Conservation (phyloP, 2,329 filamentous ascomycete species). For the Grosmannia serpens region DNA sequence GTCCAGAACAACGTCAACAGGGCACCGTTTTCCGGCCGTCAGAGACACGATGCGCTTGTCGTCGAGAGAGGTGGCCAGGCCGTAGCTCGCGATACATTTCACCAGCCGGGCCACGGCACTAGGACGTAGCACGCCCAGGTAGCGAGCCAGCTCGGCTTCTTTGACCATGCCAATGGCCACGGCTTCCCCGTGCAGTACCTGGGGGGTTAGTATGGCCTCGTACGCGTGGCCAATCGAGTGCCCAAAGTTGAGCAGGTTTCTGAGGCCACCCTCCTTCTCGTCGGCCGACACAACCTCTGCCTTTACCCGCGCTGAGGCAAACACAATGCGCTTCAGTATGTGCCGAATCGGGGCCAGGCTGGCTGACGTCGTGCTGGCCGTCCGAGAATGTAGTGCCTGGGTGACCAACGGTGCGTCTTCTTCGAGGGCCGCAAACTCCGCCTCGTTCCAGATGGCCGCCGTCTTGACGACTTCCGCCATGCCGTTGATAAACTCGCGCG, state of each 20-base stretch:
- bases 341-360: conserved; percentile 60
- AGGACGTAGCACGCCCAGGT: conserved; percentile 73
- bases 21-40: conserved; percentile 77
- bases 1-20: conserved; percentile 70
- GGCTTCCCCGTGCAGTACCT: conserved; percentile 89
- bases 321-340: conserved; percentile 66
- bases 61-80: conserved; percentile 70
- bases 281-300: conserved; percentile 89
- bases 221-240: conserved; percentile 97
- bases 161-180: conserved; percentile 98
- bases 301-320: conserved; percentile 87
- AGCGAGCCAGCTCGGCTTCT: conserved; percentile 85
- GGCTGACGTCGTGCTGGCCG: conserved; percentile 25
- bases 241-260: conserved; percentile 93
- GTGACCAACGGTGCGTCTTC: conserved; percentile 69
- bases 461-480: conserved; percentile 99
- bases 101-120: conserved; percentile 79
- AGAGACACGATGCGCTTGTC: conserved; percentile 74
- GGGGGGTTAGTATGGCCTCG: conserved; percentile 88
- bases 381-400: conserved; percentile 51
- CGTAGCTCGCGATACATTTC: conserved; percentile 93
- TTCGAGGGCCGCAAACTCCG: conserved; percentile 76
- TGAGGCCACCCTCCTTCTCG: conserved; percentile 84
- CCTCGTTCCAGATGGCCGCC: conserved; percentile 87
- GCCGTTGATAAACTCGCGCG: conserved; percentile 91